Conservation (phyloP, 2,329 filamentous ascomycete genomes). For the Lachnellula cervina region DNA sequence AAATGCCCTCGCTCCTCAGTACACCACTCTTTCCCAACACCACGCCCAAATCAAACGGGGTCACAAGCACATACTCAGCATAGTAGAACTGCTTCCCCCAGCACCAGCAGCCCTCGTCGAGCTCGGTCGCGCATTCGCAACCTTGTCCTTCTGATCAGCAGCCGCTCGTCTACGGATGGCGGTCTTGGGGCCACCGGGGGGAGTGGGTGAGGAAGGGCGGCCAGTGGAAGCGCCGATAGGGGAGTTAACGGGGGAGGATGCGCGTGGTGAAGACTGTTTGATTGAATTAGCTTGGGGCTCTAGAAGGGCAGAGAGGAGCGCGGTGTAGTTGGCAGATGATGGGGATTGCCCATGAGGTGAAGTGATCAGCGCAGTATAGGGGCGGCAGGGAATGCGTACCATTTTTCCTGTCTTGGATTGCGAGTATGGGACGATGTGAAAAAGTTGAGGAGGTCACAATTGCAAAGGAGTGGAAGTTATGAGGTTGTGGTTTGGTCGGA, state of each 20-base stretch:
- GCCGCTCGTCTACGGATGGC: conserved; percentile 93
- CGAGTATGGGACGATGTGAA: not conserved
- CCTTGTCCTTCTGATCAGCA: conserved; percentile 94
- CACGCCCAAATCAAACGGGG: not conserved
- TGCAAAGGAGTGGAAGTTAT: conserved; percentile 9
- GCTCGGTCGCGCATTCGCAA: conserved; percentile 86
- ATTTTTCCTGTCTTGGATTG: conserved; percentile 7
- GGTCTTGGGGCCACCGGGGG: conserved; percentile 89
- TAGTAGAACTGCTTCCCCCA: conserved; percentile 93
- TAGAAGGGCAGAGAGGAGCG: not conserved
- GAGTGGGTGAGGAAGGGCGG: conserved; percentile 80
- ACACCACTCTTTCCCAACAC: not conserved
- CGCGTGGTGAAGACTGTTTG: conserved; percentile 32
- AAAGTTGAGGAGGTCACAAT: conserved; percentile 6
- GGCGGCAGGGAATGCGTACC: conserved; percentile 11
- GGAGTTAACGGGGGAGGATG: conserved; percentile 54
- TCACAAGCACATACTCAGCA: conserved; percentile 71
- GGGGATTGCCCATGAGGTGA: not conserved
- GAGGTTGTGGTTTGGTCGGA: conserved; percentile 1
- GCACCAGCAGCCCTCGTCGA: conserved; percentile 92
- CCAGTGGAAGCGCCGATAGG: conserved; percentile 57
- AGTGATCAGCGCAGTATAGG: not conserved
- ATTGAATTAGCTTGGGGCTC: not conserved
- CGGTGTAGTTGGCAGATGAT: not conserved
- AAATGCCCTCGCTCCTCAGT: not conserved